Percentiles rank a stretch among this genome's conserved stretches.
Evolutionary conservation across 2,329 filamentous ascomycete species (phyloP).

Genomic region (Neophaeococcomyces aloes): DNA sequence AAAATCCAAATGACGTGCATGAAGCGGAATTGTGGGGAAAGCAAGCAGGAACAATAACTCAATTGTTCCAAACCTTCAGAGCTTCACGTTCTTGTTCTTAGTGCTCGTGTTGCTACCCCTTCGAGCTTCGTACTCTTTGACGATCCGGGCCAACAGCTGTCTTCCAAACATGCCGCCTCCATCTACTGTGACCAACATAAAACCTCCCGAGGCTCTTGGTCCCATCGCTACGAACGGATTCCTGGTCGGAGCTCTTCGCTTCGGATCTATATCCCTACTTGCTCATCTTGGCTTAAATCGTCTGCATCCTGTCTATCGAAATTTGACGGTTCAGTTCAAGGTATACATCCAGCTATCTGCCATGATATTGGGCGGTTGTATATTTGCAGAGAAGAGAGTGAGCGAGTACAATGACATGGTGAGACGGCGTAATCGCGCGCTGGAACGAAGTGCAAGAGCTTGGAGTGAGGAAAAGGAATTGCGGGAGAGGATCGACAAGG

Average conservation of each 20-base stretch:
- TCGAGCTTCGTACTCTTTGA: no score
- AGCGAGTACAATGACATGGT: conserved; percentile 36
- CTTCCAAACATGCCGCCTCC: conserved; percentile 32
- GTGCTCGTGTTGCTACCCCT: no score
- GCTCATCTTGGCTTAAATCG: conserved; percentile 36
- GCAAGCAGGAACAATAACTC: neutral
- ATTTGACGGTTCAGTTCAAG: conserved; percentile 40
- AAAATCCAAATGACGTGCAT: conserved; percentile 1
- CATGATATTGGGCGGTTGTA: conserved; percentile 39
- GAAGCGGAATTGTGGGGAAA: neutral
- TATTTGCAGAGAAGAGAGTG: conserved; percentile 39
- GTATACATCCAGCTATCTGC: conserved; percentile 38
- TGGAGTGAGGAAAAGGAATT: conserved; percentile 23
- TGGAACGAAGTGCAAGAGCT: conserved; percentile 17
- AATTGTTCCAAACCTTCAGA: no score
- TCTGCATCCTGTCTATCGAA: conserved; percentile 34
- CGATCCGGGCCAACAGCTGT: no score
- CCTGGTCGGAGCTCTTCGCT: conserved; percentile 34
- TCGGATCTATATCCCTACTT: conserved; percentile 37
- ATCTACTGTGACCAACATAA: conserved; percentile 28
- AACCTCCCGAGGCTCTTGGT: conserved; percentile 34
- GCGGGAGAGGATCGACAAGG: conserved; percentile 28
- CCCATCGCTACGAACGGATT: conserved; percentile 34
- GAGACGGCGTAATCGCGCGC: conserved; percentile 31
- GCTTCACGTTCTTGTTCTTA: no score